Evolutionary conservation across 352 stramenopile genomes (phyloP).

Genomic region (Globisporangium middletonii): DNA sequence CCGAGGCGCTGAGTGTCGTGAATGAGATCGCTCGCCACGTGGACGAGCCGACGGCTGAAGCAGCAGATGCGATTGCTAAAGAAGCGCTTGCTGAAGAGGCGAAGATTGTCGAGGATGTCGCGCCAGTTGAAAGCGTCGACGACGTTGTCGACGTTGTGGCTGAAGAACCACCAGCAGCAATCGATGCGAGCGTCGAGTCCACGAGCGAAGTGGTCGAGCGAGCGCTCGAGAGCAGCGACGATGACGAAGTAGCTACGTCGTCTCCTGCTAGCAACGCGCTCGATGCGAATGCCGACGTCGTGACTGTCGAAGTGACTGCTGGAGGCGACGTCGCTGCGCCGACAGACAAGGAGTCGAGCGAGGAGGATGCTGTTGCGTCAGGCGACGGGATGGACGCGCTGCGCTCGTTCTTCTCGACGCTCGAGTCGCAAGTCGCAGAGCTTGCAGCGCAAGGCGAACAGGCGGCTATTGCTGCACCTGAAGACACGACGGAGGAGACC

Average conservation of each 20-base stretch:
- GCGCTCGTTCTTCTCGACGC: neutral
- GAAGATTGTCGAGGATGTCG: neutral
- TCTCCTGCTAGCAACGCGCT: neutral
- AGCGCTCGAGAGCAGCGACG: neutral
- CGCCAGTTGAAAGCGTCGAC: too few relatives aligned
- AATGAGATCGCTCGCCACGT: neutral
- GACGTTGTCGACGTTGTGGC: neutral
- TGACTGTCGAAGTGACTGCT: conserved; percentile 2
- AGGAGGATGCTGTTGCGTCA: neutral
- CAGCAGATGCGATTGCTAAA: neutral
- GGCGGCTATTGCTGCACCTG: neutral
- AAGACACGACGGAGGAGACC: neutral
- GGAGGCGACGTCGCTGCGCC: neutral
- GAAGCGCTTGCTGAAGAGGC: neutral
- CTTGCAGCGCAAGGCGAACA: neutral
- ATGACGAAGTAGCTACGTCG: neutral
- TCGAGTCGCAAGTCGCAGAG: too few relatives aligned
- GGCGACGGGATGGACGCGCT: neutral
- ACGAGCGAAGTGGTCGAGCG: neutral
- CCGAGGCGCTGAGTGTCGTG: neutral
- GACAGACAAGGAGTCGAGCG: neutral
- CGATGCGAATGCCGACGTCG: neutral
- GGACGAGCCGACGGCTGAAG: neutral
- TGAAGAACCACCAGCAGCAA: neutral
- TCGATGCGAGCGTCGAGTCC: neutral